Evolutionary conservation across 2,329 filamentous ascomycete species (phyloP).

Genomic region (Diaporthe ampelina): DNA sequence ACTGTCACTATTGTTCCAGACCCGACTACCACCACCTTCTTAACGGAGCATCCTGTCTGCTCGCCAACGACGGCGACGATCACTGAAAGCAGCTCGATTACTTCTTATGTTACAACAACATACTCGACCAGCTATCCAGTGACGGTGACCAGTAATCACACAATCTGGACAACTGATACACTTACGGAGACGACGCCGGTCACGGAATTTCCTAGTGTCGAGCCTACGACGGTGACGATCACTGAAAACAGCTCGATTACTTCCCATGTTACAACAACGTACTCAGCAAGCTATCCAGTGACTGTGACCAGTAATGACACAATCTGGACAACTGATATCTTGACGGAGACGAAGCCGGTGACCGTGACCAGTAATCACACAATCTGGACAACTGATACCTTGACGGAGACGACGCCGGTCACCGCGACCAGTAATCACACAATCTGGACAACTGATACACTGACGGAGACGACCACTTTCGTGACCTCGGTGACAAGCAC

Average conservation of each 20-base stretch:
- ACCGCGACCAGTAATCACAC: neutral
- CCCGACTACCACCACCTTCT: too few relatives aligned
- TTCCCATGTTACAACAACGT: slow-evolving; percentile 14
- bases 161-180: slow-evolving; percentile 1
- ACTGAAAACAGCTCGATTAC: neutral
- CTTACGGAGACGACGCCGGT: too few relatives aligned
- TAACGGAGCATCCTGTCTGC: too few relatives aligned
- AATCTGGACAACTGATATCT: neutral
- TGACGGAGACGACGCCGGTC: neutral
- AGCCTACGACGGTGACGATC: too few relatives aligned
- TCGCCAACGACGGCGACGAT: too few relatives aligned
- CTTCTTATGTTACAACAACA: slow-evolving; percentile 17
- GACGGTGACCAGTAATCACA: neutral
- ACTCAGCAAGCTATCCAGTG: slow-evolving; percentile 9
- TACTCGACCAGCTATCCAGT: slow-evolving; percentile 18
- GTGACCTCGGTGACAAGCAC: neutral
- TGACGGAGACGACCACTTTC: neutral
- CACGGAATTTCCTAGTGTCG: too few relatives aligned
- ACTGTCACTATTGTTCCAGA: too few relatives aligned
- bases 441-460: slow-evolving; percentile 3
- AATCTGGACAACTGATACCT: neutral
- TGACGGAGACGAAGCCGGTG: too few relatives aligned
- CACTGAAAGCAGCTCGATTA: neutral
- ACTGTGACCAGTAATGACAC: neutral
- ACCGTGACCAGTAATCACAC: slow-evolving; percentile 4